Conservation (phyloP, 2,329 filamentous ascomycete genomes). For the Neospermospora avenae region DNA sequence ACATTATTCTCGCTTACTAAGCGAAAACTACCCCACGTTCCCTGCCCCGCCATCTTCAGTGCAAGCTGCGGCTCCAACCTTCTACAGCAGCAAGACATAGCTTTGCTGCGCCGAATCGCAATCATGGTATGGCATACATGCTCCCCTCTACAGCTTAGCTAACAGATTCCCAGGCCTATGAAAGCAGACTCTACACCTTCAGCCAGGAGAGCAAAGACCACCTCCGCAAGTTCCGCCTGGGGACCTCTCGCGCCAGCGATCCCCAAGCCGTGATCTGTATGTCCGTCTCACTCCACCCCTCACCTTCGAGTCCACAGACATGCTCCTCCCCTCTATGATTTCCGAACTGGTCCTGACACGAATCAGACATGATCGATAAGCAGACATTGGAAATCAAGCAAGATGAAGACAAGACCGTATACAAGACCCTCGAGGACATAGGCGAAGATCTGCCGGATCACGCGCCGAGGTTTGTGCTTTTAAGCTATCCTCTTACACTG, state of each 20-base stretch:
- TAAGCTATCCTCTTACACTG: conserved; percentile 87
- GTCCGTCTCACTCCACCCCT: conserved; percentile 39
- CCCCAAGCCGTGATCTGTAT: conserved; percentile 94
- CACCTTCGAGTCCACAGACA: neutral
- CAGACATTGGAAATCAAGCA: conserved; percentile 85
- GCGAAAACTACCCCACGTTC: neutral
- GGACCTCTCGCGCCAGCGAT: conserved; percentile 80
- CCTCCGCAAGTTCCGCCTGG: conserved; percentile 89
- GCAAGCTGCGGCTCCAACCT: conserved; percentile 1
- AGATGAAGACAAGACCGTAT: conserved; percentile 71
- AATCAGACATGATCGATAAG: conserved; percentile 82
- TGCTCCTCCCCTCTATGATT: neutral
- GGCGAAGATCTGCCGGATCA: conserved; percentile 90
- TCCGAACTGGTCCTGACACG: conserved; percentile 10
- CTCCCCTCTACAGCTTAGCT: neutral
- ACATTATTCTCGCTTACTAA: neutral
- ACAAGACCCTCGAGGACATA: conserved; percentile 76
- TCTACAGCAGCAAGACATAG: neutral
- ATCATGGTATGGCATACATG: neutral
- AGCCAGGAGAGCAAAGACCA: conserved; percentile 85
- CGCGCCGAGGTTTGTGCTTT: conserved; percentile 80
- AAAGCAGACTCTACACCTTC: conserved; percentile 89
- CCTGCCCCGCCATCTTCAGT: neutral
- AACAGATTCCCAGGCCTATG: conserved; percentile 49
- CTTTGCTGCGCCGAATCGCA: neutral